These are phyloP conservation scores for Schwanniomyces yamadae DNA, from an alignment of 805 yeast species.

Conservation along the genomic window DNA sequence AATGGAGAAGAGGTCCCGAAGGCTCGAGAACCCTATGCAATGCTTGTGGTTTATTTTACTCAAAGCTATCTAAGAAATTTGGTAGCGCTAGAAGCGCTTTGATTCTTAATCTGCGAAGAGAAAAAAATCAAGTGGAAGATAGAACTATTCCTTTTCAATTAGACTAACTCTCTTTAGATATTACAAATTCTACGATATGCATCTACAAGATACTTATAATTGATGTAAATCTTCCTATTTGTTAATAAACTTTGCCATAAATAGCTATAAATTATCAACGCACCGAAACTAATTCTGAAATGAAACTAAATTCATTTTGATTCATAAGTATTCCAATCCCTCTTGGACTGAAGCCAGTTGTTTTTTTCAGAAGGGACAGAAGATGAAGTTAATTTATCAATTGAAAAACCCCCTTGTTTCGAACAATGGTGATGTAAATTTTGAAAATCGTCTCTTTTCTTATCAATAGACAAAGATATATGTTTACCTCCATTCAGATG, in stretches of 20 bases:
- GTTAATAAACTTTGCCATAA: too few relatives aligned
- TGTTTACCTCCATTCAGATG: constrained; percentile 1
- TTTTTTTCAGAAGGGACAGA: constrained; percentile 23
- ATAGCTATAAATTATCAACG: too few relatives aligned
- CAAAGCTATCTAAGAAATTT: constrained; percentile 55
- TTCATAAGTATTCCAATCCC: constrained; percentile 29
- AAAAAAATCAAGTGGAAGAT: constrained; percentile 4
- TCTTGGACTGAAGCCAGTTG: constrained; percentile 25
- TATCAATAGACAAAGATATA: constrained; percentile 6
- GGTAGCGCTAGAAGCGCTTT: constrained; percentile 46
- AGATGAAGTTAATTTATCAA: constrained; percentile 13
- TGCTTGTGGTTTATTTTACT: constrained; percentile 78
- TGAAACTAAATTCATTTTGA: not conserved
- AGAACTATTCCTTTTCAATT: constrained; percentile 9
- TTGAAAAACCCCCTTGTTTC: too few relatives aligned
- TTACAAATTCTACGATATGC: too few relatives aligned
- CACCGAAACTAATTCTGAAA: too few relatives aligned
- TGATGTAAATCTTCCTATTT: too few relatives aligned
- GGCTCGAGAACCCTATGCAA: constrained; percentile 77
- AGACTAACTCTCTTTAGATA: too few relatives aligned
- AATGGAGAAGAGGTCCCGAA: constrained; percentile 81
- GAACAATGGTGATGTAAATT: not conserved
- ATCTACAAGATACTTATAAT: too few relatives aligned
- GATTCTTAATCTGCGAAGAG: constrained; percentile 24
- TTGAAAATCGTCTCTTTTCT: not conserved